Evolutionary conservation across 495 filamentous ascomycete species (phyloP), one percentile per base, ranked within the genome.

Genomic region (Neurospora sp.): DNA sequence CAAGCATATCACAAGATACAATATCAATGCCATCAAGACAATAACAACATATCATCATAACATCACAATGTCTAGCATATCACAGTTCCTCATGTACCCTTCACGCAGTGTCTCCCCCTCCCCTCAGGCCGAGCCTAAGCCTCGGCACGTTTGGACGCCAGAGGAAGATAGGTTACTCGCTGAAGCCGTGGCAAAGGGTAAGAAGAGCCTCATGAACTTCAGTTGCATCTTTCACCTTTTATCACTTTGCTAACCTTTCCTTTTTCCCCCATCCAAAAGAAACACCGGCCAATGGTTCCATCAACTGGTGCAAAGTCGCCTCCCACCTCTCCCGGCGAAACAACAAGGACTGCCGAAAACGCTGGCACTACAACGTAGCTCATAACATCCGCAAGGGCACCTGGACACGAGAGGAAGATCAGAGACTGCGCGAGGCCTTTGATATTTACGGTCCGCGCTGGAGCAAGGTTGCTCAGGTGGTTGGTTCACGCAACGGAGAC

Each of bases 291-390:
- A 40, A 74, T 5, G 78, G 82, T 16, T 68, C 81, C 20, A 79
- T 84, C 71, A 84, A 81, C 73, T 84, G 82, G 82, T 79, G 81
- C 75, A 74, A 73, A 35, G 80, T 84, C 38, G 82, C 82, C 9
- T 73, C 76, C 46, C 76, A 81, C 37, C 79, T 84, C 40, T 81
- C 82, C 0, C 76, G 79, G 6, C 76, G 82, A 9, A 84, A 81
- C 69, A 84, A 84, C 77, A 84, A 84, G 41, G 81, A 84, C 72
- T 84, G 82, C 59, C 75, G 82, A 9, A 84, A 84, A 69, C 79
- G 82, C 10, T 84, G 82, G 82, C 76, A 78, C 66, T 82, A 82
- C 73, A 79, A 80, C 71, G 77, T 81, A 31, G 80, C 79, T 69
- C 79, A 81, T 71, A 73, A 79, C 68, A 79, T 83, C n/a, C 74